phyloP scores from a whole-genome alignment of 495 filamentous ascomycete species.

The Trichoderma gamsii region DNA sequence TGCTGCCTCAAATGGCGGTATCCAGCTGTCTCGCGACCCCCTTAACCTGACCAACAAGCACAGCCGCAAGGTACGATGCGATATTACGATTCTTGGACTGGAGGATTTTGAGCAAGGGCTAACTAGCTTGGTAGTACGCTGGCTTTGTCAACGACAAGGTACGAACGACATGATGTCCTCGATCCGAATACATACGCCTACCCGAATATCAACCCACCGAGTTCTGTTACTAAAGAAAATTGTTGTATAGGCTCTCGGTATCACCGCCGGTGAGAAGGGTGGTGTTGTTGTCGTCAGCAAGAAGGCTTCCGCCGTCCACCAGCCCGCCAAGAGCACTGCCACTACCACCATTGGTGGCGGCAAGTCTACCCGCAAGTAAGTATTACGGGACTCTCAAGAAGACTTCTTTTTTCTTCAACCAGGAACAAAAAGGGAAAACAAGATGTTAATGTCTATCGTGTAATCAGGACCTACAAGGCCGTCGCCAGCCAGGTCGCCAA shows the following conservation, averaged over 20 bases:
- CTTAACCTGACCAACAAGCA: conserved; percentile 87
- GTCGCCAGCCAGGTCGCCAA: conserved; percentile 76
- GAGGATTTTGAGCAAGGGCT: conserved; percentile 21
- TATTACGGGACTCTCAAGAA: conserved; percentile 19
- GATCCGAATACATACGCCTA: background rate
- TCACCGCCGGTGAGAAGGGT: conserved; percentile 60
- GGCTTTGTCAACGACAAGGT: conserved; percentile 93
- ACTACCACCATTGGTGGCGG: conserved; percentile 60
- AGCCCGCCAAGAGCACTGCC: conserved; percentile 60
- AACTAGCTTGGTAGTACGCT: conserved; percentile 57
- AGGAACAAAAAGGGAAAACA: background rate
- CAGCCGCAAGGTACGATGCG: conserved; percentile 71
- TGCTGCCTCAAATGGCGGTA: conserved; percentile 50
- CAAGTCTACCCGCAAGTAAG: conserved; percentile 74
- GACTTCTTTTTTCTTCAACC: background rate
- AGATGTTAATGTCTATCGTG: conserved; percentile 16
- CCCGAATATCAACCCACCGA: background rate
- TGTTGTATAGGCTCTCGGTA: conserved; percentile 65
- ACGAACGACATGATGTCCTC: conserved; percentile 27
- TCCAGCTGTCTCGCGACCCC: conserved; percentile 88
- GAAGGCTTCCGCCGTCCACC: conserved; percentile 63
- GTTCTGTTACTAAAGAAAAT: conserved; percentile 22
- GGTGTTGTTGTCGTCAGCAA: conserved; percentile 74
- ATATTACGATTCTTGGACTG: background rate
- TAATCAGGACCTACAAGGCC: conserved; percentile 72